Conservation (phyloP, 805 yeast genomes). For the Cyberlindnera maritima region DNA sequence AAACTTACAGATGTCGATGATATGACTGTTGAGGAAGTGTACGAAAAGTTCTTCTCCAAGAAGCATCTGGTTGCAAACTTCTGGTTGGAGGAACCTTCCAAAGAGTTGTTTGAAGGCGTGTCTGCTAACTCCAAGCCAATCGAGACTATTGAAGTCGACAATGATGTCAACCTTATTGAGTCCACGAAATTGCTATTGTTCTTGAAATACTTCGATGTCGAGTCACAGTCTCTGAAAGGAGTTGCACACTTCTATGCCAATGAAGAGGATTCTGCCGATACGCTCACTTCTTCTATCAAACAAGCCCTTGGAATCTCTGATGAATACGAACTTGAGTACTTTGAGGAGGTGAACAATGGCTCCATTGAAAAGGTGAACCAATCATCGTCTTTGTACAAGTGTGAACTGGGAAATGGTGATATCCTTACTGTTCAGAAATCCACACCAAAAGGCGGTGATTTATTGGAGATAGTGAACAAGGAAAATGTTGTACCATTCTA, state of each 20-base stretch:
- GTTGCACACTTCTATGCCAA: conserved; percentile 56
- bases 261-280: conserved; percentile 42
- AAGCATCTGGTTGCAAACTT: conserved; percentile 51
- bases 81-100: conserved; percentile 60
- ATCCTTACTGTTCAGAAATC: conserved; percentile 38
- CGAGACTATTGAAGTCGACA: conserved; percentile 10
- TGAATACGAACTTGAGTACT: conserved; percentile 36
- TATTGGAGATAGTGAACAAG: background rate
- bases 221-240: conserved; percentile 56
- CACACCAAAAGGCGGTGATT: conserved; percentile 24
- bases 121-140: conserved; percentile 4
- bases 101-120: conserved; percentile 13
- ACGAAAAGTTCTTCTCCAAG: conserved; percentile 42
- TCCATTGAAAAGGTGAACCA: conserved; percentile 42
- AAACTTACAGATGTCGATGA: conserved; percentile 34
- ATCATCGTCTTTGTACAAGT: conserved; percentile 44
- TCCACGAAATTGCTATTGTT: conserved; percentile 37
- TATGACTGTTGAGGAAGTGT: conserved; percentile 49
- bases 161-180: conserved; percentile 24
- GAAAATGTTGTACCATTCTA: conserved; percentile 31
- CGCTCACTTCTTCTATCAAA: conserved; percentile 40
- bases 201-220: conserved; percentile 65
- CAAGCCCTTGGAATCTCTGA: conserved; percentile 38
- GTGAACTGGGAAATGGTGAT: conserved; percentile 68
- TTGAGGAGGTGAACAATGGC: conserved; percentile 61